Percentiles rank a stretch among this genome's conserved stretches.
These are phyloP conservation scores for Suillus decipiens DNA, from an alignment of 768 basidiomycete species.

Conservation along the genomic window DNA sequence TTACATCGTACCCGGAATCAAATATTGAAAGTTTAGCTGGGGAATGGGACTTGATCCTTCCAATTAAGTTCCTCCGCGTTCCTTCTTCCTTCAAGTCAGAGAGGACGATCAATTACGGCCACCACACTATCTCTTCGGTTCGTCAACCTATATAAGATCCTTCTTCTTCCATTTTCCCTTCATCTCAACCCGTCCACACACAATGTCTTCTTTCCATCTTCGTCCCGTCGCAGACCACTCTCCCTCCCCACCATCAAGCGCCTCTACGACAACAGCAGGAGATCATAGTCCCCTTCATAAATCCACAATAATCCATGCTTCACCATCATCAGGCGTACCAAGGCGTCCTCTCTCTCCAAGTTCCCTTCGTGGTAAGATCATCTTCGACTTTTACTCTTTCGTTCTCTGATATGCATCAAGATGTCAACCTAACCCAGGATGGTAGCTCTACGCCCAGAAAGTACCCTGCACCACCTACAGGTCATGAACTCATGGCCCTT, in stretches of 20 bases:
- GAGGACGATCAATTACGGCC: constrained; percentile 29
- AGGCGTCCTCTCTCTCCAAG: constrained; percentile 66
- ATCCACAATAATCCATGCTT: constrained; percentile 26
- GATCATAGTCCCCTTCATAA: constrained; percentile 41
- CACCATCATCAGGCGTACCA: constrained; percentile 34
- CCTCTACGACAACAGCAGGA: constrained; percentile 46
- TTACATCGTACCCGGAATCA: constrained; percentile 19
- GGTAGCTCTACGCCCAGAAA: constrained; percentile 52
- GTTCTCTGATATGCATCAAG: constrained; percentile 36
- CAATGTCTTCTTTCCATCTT: constrained; percentile 48
- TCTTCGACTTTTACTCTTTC: constrained; percentile 10
- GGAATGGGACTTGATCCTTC: constrained; percentile 22
- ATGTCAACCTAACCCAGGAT: constrained; percentile 63
- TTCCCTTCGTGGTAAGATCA: constrained; percentile 54
- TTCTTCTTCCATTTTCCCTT: constrained; percentile 15
- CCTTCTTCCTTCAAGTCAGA: constrained; percentile 18
- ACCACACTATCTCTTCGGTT: constrained; percentile 15
- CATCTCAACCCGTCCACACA: constrained; percentile 16
- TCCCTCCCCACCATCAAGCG: constrained; percentile 56
- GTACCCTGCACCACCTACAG: constrained; percentile 76
- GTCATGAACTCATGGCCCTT: constrained; percentile 84
- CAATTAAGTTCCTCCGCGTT: constrained; percentile 16
- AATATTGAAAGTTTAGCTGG: constrained; percentile 22
- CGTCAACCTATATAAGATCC: constrained; percentile 20
- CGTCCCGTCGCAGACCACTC: constrained; percentile 53